phyloP scores from a whole-genome alignment of 78 protist genomes.

The Thecamonas trahens region DNA sequence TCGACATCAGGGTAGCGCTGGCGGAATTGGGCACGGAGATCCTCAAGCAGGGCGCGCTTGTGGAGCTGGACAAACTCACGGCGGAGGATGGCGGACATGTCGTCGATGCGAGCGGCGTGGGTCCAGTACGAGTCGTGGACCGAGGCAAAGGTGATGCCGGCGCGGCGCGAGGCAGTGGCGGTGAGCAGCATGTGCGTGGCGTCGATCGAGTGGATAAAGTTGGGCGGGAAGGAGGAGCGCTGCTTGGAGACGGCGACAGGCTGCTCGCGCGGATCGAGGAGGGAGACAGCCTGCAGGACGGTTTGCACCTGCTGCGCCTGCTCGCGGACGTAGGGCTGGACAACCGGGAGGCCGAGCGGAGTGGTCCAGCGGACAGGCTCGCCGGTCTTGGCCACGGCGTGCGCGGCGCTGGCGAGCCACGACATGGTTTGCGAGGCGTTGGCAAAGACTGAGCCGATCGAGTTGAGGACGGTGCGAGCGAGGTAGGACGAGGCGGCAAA shows the following conservation, averaged over 20 bases:
- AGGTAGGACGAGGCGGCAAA: slow-evolving; percentile 8
- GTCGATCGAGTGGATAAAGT: slow-evolving; percentile 89
- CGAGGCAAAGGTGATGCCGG: slow-evolving; percentile 60
- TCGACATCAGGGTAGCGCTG: slow-evolving; percentile 20
- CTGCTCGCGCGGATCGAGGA: not conserved
- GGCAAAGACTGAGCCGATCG: slow-evolving; percentile 62
- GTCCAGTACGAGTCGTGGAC: slow-evolving; percentile 96
- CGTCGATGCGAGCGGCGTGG: slow-evolving; percentile 62
- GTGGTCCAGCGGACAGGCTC: slow-evolving; percentile 70
- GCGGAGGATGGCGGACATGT: slow-evolving; percentile 51
- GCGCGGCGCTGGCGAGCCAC: slow-evolving; percentile 66
- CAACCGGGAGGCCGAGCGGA: slow-evolving; percentile 81
- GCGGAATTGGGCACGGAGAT: slow-evolving; percentile 5
- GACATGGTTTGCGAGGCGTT: slow-evolving; percentile 65
- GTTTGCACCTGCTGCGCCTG: not conserved
- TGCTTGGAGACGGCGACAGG: no score
- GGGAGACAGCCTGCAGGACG: not conserved
- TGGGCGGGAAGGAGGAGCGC: slow-evolving; percentile 88
- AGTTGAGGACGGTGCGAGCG: slow-evolving; percentile 17
- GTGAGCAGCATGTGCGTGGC: slow-evolving; percentile 87
- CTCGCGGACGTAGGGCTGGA: slow-evolving; percentile 65
- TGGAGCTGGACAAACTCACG: slow-evolving; percentile 70
- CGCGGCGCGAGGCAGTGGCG: slow-evolving; percentile 30
- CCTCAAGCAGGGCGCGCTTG: slow-evolving; percentile 38
- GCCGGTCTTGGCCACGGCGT: slow-evolving; percentile 24